A percentile compares a stretch with the other conserved stretches of the same genome.
These are phyloP conservation scores for Xylogone sp. DNA, from an alignment of 2,329 filamentous ascomycete species.

Conservation along the genomic window DNA sequence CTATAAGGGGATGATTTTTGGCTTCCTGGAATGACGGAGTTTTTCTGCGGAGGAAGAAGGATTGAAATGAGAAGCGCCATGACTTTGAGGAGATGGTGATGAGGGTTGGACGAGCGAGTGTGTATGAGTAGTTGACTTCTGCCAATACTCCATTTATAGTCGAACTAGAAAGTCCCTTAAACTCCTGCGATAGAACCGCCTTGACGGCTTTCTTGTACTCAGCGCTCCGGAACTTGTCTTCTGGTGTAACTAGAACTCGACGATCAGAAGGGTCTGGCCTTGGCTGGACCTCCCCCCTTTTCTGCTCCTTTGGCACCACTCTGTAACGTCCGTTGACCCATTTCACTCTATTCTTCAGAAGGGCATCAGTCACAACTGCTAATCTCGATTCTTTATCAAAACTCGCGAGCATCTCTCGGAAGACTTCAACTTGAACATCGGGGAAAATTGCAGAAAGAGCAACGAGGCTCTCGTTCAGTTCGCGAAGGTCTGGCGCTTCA, in stretches of 20 bases:
- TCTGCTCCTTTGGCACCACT: conserved; percentile 32
- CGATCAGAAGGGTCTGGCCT: conserved; percentile 3
- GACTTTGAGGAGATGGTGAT: conserved; percentile 67
- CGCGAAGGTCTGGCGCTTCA: conserved; percentile 59
- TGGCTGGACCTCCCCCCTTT: conserved; percentile 27
- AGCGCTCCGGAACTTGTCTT: conserved; percentile 64
- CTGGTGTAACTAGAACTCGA: conserved; percentile 41
- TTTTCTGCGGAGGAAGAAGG: conserved; percentile 65
- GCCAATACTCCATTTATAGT: conserved; percentile 76
- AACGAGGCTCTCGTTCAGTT: conserved; percentile 67
- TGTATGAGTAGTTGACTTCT: conserved; percentile 77
- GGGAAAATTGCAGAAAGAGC: conserved; percentile 71
- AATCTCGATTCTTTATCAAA: conserved; percentile 75
- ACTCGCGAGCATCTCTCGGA: conserved; percentile 73
- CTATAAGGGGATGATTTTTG: conserved; percentile 58
- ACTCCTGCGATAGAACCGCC: conserved; percentile 67
- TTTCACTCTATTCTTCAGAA: conserved; percentile 67
- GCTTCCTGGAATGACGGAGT: conserved; percentile 48
- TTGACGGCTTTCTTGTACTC: conserved; percentile 68
- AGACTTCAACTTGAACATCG: conserved; percentile 76
- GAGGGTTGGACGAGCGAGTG: conserved; percentile 65
- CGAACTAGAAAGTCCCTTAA: conserved; percentile 68
- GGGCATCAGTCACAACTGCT: conserved; percentile 71
- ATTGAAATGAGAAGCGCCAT: conserved; percentile 72
- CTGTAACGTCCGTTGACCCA: conserved; percentile 69